Percentiles rank a stretch among this genome's conserved stretches.
phyloP scores from a whole-genome alignment of 176 grass and related monocot species.

The Oryza longistaminata region DNA sequence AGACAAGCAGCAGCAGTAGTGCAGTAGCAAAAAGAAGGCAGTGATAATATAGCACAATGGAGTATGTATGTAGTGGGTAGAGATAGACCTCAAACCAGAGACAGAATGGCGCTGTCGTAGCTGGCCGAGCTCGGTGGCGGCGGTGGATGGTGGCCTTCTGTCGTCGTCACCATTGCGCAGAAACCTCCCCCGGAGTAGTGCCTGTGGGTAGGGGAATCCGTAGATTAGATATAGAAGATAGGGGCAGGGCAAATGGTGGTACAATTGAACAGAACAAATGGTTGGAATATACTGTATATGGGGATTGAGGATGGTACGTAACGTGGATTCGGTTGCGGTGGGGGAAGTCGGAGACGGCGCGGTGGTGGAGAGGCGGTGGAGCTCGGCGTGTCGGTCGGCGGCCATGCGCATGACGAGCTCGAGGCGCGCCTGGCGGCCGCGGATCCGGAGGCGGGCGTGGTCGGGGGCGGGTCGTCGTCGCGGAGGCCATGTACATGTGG shows the following conservation, averaged over 20 bases:
- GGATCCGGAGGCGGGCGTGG: constrained; percentile 59
- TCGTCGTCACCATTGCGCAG: constrained; percentile 69
- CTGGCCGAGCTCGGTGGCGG: constrained; percentile 77
- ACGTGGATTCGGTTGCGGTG: constrained; percentile 96
- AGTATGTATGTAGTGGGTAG: not conserved
- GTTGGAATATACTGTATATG: not conserved
- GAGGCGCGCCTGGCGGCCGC: constrained; percentile 84
- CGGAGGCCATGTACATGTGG: constrained; percentile 64
- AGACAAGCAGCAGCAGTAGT: not conserved
- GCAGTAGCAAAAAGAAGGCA: not conserved
- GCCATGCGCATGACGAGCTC: constrained; percentile 92
- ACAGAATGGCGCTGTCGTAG: constrained; percentile 73
- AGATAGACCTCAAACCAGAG: constrained; percentile 71
- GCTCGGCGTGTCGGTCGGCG: constrained; percentile 82
- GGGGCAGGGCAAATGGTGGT: no score
- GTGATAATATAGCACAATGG: not conserved
- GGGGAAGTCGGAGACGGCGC: constrained; percentile 69
- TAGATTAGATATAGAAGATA: no score
- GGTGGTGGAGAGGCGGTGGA: constrained; percentile 66
- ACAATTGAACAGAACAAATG: no score
- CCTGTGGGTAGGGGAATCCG: constrained; percentile 30
- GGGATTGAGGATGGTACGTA: constrained; percentile 45
- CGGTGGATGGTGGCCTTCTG: constrained; percentile 62
- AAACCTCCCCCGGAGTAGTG: constrained; percentile 82
- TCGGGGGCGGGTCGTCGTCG: constrained; percentile 52